A percentile compares a stretch with the other conserved stretches of the same genome.
phyloP scores from a whole-genome alignment of 176 grass and related monocot genomes.

The Aegilops longissima region DNA sequence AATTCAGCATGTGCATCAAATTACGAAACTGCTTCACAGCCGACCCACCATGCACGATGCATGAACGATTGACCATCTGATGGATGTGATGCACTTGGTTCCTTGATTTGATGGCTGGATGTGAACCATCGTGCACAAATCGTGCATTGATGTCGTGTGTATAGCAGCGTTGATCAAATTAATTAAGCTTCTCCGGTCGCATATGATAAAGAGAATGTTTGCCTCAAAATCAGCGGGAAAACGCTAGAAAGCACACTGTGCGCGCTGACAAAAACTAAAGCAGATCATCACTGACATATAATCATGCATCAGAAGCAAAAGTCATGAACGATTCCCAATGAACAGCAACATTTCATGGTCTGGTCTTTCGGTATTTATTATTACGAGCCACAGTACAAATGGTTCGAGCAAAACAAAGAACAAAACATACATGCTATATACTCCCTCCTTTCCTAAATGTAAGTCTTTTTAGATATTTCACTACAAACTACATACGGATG shows the following conservation, averaged over 20 bases:
- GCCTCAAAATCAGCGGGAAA: constrained; percentile 12
- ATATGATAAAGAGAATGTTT: constrained; percentile 21
- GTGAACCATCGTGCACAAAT: no score
- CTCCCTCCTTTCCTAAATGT: no score
- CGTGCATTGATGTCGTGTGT: no score
- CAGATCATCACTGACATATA: constrained; percentile 15
- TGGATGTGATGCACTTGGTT: no score
- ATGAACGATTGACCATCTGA: no score
- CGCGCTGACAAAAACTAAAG: background rate
- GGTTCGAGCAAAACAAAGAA: constrained; percentile 28
- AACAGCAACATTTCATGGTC: constrained; percentile 12
- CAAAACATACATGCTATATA: constrained; percentile 14
- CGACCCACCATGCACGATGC: no score
- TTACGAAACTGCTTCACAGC: background rate
- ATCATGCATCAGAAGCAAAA: constrained; percentile 20
- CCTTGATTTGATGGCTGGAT: no score
- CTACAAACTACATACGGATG: no score
- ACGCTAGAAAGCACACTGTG: background rate
- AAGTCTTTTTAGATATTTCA: no score
- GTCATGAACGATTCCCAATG: constrained; percentile 15
- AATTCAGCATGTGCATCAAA: background rate
- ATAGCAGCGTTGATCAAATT: background rate
- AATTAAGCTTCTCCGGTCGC: background rate
- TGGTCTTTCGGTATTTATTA: constrained; percentile 14
- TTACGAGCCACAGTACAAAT: constrained; percentile 4